Evolutionary conservation across 2,329 filamentous ascomycete genomes (phyloP).

Genomic region (Pseudofabraea citricarpa): DNA sequence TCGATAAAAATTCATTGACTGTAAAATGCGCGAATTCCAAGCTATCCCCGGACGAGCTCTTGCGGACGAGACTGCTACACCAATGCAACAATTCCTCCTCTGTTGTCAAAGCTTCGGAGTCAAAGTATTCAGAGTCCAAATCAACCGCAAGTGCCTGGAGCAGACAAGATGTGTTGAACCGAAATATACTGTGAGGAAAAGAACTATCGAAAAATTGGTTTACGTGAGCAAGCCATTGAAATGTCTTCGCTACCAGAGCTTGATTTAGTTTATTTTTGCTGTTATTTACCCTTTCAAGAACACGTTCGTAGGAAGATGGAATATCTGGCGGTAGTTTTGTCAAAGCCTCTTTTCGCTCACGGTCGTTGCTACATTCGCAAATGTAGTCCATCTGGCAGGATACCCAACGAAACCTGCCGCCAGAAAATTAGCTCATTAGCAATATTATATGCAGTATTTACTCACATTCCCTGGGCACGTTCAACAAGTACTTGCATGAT

Average conservation of each 20-base stretch:
- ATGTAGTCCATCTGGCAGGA: conserved; percentile 27
- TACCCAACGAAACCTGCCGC: conserved; percentile 28
- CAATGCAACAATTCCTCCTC: conserved; percentile 13
- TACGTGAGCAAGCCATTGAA: conserved; percentile 14
- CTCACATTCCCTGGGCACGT: conserved; percentile 18
- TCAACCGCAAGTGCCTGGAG: conserved; percentile 16
- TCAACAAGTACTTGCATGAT: conserved; percentile 11
- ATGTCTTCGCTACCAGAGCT: conserved; percentile 11
- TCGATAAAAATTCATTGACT: conserved; percentile 18
- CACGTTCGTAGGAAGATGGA: conserved; percentile 20
- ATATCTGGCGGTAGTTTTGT: conserved; percentile 20
- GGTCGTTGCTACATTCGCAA: conserved; percentile 20
- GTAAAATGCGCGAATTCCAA: conserved; percentile 24
- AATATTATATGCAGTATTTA: no score
- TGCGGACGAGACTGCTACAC: conserved; percentile 20
- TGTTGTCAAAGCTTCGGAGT: conserved; percentile 8
- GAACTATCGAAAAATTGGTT: no score
- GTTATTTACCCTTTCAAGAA: conserved; percentile 18
- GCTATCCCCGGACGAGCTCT: not conserved
- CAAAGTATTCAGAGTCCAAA: conserved; percentile 5
- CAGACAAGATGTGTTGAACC: conserved; percentile 5
- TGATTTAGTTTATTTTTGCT: conserved; percentile 10
- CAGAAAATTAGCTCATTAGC: no score
- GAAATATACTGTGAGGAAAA: no score
- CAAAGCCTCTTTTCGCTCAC: conserved; percentile 18